Conservation (phyloP, 164 flowering plant species). For the Magnolia officinalis region DNA sequence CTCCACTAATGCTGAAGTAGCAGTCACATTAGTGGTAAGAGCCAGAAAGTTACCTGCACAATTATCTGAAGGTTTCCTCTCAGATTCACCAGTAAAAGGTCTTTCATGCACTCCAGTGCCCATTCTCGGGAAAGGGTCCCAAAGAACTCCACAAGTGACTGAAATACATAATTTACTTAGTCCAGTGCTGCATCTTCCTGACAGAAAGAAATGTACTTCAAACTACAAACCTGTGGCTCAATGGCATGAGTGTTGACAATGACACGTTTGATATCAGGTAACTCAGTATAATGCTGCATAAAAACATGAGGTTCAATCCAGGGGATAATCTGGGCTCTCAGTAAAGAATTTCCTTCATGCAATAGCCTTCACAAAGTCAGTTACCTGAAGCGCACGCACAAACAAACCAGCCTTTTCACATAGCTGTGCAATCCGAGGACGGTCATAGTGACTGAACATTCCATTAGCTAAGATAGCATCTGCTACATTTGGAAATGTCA, state of each 20-base stretch:
- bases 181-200: constrained; percentile 1
- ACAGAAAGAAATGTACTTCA: neutral
- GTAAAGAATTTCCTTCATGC: neutral
- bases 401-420: constrained; percentile 98
- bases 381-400: constrained; percentile 84
- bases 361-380: neutral
- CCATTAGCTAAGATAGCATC: constrained; percentile 99
- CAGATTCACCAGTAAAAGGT: constrained; percentile 84
- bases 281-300: constrained; percentile 90
- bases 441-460: constrained; percentile 98
- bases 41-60: constrained; percentile 65
- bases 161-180: constrained; percentile 28
- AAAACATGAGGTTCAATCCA: constrained; percentile 2
- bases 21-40: neutral
- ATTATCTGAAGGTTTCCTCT: constrained; percentile 99
- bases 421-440: constrained; percentile 96
- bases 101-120: constrained; percentile 99
- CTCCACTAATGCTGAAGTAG: neutral
- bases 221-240: constrained; percentile 84
- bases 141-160: constrained; percentile 98
- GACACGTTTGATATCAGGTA: constrained; percentile 95
- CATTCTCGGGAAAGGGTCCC: constrained; percentile 97
- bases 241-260: constrained; percentile 99
- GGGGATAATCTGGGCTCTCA: neutral
- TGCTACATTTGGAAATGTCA: constrained; percentile 97